These are phyloP conservation scores for Trypanosoma melophagium DNA, from an alignment of 208 protist species.

Conservation along the genomic window DNA sequence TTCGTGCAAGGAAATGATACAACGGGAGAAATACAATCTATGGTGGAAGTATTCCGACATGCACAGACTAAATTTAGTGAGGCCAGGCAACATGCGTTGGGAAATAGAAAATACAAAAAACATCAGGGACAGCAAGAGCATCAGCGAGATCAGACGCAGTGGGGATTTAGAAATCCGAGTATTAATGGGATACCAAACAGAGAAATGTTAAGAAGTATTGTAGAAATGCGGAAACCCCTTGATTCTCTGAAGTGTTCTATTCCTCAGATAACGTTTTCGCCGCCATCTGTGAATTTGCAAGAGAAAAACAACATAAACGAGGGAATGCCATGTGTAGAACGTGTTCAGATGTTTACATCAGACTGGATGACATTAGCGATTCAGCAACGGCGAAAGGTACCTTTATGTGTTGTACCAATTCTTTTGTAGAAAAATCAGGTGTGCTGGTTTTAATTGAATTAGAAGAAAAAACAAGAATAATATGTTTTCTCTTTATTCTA, in stretches of 20 bases:
- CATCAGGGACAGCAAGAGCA: neutral
- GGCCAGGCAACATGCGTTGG: neutral
- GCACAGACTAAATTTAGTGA: neutral
- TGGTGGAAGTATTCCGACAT: slow-evolving; percentile 3
- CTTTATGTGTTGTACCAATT: slow-evolving; percentile 18
- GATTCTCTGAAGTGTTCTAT: neutral
- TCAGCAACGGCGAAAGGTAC: slow-evolving; percentile 20
- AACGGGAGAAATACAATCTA: neutral
- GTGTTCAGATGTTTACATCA: slow-evolving; percentile 18
- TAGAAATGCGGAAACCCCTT: neutral
- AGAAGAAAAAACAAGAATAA: slow-evolving; percentile 22
- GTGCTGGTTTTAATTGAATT: neutral
- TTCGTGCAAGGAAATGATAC: neutral
- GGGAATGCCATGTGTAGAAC: slow-evolving; percentile 23
- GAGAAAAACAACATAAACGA: neutral
- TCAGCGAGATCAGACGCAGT: neutral
- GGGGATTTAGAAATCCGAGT: neutral
- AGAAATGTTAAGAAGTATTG: neutral
- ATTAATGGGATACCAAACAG: neutral
- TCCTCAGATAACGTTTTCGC: neutral
- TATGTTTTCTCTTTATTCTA: slow-evolving; percentile 3
- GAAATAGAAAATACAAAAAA: neutral
- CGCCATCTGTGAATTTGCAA: neutral
- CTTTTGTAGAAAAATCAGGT: neutral
- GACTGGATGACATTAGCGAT: slow-evolving; percentile 28